Conservation (phyloP, 179 eudicot species). For the Silene vulgaris region DNA sequence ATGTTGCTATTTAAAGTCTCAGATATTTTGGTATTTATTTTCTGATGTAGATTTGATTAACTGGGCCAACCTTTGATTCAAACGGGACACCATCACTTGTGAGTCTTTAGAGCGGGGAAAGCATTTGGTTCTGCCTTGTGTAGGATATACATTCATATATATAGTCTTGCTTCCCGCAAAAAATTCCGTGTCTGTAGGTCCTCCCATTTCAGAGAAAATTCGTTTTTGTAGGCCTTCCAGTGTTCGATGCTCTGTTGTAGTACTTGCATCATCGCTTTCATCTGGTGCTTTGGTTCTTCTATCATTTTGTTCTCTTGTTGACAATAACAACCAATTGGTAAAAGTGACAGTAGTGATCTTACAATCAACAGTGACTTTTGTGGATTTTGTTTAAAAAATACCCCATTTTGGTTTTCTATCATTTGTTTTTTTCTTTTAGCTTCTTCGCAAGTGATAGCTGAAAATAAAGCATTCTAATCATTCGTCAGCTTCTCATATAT, state of each 20-base stretch:
- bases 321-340: background rate
- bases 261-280: background rate
- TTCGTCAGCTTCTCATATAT: conserved; percentile 18
- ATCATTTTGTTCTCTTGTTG: background rate
- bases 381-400: background rate
- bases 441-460: background rate
- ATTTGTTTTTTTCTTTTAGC: background rate
- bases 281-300: background rate
- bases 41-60: background rate
- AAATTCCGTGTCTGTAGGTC: background rate
- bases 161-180: background rate
- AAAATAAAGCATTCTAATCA: background rate
- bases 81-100: background rate
- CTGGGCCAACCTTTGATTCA: background rate
- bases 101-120: background rate
- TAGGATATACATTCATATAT: background rate
- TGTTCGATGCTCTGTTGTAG: background rate
- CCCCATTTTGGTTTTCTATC: background rate
- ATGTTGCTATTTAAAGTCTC: conserved; percentile 22
- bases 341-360: conserved; percentile 2
- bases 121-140: background rate
- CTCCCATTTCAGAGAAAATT: background rate
- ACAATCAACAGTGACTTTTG: background rate
- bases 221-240: background rate
- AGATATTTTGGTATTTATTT: background rate